These are phyloP conservation scores for Austroboletus festivus DNA, from an alignment of 768 basidiomycete species.

Conservation along the genomic window DNA sequence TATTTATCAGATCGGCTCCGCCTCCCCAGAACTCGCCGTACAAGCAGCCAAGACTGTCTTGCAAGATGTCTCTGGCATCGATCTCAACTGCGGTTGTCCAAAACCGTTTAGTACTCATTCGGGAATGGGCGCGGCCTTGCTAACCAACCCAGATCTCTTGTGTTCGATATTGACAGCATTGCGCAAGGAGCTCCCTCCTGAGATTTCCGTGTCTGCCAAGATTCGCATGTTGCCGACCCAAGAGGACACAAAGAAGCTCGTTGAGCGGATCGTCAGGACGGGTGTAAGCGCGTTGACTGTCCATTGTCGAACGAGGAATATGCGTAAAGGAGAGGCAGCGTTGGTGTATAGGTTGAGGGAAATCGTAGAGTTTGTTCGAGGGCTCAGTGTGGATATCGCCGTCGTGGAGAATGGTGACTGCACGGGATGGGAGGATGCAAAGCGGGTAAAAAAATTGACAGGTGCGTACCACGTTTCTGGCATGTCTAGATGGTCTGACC, in stretches of 20 bases:
- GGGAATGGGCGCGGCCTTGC: conserved; percentile 96
- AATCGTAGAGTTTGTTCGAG: conserved; percentile 81
- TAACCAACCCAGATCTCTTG: conserved; percentile 87
- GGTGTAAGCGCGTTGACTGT: conserved; percentile 90
- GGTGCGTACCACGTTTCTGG: conserved; percentile 41
- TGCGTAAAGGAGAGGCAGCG: conserved; percentile 82
- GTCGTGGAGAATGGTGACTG: conserved; percentile 96
- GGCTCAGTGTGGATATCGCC: conserved; percentile 73
- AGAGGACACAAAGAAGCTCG: conserved; percentile 86
- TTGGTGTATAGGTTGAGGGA: conserved; percentile 74
- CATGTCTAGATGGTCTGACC: not conserved
- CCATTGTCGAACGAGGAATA: conserved; percentile 90
- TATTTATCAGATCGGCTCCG: conserved; percentile 93
- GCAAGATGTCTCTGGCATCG: conserved; percentile 89
- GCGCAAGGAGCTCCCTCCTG: conserved; percentile 63
- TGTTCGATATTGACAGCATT: conserved; percentile 85
- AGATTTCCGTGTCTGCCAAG: conserved; percentile 90
- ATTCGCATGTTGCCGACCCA: conserved; percentile 86
- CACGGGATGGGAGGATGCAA: conserved; percentile 71
- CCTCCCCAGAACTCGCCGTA: conserved; percentile 87
- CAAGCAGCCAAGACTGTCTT: conserved; percentile 85
- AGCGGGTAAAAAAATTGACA: conserved; percentile 68
- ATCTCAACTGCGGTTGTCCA: conserved; percentile 97
- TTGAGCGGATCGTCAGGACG: conserved; percentile 80
- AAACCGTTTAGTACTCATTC: conserved; percentile 92